Conservation (phyloP, 2,329 filamentous ascomycete species). For the Ascochyta koolunga region DNA sequence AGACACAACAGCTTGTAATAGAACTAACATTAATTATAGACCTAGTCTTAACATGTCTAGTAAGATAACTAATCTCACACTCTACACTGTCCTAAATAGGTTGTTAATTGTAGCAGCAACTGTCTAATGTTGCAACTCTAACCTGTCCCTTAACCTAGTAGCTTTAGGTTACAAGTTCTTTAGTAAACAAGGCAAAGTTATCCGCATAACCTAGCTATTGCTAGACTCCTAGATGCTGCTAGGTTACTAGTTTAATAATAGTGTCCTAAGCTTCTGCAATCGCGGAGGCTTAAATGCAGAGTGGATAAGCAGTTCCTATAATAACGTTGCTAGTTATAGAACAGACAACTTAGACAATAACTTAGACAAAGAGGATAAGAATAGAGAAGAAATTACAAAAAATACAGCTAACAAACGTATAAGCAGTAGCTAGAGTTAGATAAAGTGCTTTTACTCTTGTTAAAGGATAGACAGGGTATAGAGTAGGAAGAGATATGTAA, state of each 20-base stretch:
- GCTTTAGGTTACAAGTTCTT: slow-evolving; percentile 11
- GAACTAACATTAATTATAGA: slow-evolving; percentile 5
- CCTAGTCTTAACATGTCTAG: slow-evolving; percentile 4
- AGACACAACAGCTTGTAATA: neutral
- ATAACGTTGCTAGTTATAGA: slow-evolving; percentile 14
- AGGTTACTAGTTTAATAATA: slow-evolving; percentile 13
- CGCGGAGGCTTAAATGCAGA: slow-evolving; percentile 15
- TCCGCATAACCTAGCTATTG: neutral
- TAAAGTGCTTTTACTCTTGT: slow-evolving; percentile 19
- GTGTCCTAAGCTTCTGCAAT: slow-evolving; percentile 9
- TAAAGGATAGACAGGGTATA: slow-evolving; percentile 18
- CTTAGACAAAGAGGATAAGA: slow-evolving; percentile 12
- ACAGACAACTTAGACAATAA: slow-evolving; percentile 17
- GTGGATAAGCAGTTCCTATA: slow-evolving; percentile 12
- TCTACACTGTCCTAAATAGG: slow-evolving; percentile 11
- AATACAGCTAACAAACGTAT: slow-evolving; percentile 11
- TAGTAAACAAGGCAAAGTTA: slow-evolving; percentile 14
- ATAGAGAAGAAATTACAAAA: slow-evolving; percentile 13
- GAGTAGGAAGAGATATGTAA: slow-evolving; percentile 18
- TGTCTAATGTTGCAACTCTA: slow-evolving; percentile 12
- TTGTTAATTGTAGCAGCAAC: slow-evolving; percentile 17
- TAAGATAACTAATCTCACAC: slow-evolving; percentile 15
- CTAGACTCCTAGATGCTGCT: slow-evolving; percentile 20
- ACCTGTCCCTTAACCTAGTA: slow-evolving; percentile 6
- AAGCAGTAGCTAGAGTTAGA: slow-evolving; percentile 17